phyloP scores from a whole-genome alignment of 2,329 filamentous ascomycete genomes.

The Cercospora citrullina region DNA sequence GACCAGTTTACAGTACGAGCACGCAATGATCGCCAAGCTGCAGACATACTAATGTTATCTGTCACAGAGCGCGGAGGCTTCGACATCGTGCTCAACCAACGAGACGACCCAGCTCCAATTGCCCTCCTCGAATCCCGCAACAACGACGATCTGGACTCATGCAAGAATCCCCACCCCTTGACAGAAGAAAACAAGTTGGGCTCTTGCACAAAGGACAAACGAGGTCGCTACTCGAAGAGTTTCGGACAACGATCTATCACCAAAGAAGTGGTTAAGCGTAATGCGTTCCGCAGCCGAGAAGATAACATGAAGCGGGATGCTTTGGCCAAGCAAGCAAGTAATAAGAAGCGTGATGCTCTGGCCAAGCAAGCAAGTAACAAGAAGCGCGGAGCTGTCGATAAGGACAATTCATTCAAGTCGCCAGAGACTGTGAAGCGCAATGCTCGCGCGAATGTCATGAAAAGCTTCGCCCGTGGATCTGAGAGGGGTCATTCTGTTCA shows the following conservation, averaged over 20 bases:
- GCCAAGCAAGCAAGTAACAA: not conserved
- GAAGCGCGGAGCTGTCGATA: not conserved
- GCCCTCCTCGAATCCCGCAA: not conserved
- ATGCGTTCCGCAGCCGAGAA: not conserved
- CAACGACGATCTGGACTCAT: not conserved
- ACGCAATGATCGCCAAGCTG: not conserved
- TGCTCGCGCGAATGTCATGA: not conserved
- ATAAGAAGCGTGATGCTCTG: not conserved
- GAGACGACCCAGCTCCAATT: not conserved
- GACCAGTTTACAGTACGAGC: not conserved
- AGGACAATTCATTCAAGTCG: not conserved
- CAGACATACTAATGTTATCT: not conserved
- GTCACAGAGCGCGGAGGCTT: not conserved
- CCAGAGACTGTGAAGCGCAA: not conserved
- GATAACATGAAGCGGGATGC: not conserved
- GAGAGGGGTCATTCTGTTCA: not conserved
- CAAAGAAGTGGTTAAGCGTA: not conserved
- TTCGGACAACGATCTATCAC: not conserved
- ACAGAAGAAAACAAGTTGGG: not conserved
- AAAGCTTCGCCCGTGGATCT: not conserved
- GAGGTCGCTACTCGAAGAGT: not conserved
- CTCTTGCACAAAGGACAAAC: not conserved
- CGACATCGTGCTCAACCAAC: not conserved
- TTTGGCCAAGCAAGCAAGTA: not conserved
- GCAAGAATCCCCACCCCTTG: not conserved